Base-by-base conservation (phyloP, 495 filamentous ascomycete genomes). In the Cenococcum geophilum region DNA sequence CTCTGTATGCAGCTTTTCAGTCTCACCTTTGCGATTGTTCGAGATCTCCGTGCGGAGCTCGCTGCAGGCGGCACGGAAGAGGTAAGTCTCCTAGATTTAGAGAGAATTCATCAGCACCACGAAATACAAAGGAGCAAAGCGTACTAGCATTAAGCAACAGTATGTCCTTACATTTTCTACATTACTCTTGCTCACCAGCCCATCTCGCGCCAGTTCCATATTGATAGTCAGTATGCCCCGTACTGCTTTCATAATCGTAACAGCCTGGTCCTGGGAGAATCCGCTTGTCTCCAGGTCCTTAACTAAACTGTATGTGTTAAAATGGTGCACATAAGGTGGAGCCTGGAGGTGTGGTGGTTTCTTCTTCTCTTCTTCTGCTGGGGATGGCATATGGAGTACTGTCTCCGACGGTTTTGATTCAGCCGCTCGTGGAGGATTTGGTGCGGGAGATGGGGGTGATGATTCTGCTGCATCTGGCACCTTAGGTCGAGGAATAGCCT, bases 11-110 rank as follows among this genome's bases (percentile, higher is more conserved):
- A 86, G 83, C 55, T 82, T 86, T 78, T 84, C 88, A 63, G 82
- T 86, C 68, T 77, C 86, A 43, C 75, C 72, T 60, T 81, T 71
- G 36, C 79, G 73, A 5, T 66, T 64, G 23, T 73, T 82, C 60
- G 82, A 82, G 12, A 96, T 82, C 65, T 92, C 91, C 47, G 88
- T 89, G 62, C 85, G 83, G 20, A 99, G 83, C 76, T 99, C 93
- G 14, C 86, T 91, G 72, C 92, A 96, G 14, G 95, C 93, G 16
- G 93, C 92, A 42, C 88, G 82, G 77, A 99, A 99, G 36, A 97
- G 80, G 71, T 97, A 99, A 0, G 84, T 83, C 74, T 96, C 90
- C 81, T 84, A 50, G 6, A 11, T 20, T 35, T 8, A 8, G 1
- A 43, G 14, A 21, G 14, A 21, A 10, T 18, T 55, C 11, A 55